Evolutionary conservation across 2,329 filamentous ascomycete species (phyloP), one percentile per base, ranked within the genome.

Genomic region (Penicillium palitans): DNA sequence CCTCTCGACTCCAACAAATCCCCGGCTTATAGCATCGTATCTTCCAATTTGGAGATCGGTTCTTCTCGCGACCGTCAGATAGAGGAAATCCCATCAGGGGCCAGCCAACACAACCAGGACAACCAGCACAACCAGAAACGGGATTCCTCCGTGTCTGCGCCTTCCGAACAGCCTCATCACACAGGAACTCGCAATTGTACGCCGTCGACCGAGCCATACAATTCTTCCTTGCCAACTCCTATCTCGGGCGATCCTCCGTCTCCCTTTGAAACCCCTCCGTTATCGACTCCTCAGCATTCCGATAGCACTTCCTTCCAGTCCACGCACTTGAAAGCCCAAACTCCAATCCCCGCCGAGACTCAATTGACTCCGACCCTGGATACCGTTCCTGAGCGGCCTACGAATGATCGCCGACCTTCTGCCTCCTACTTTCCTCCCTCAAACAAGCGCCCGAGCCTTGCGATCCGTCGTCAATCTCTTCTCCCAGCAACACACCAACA

Each of bases 401-500:
- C 60, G 31, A 53, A 55, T 48, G 58, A 63, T n/a, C 53, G 54
- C n/a, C 51, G 44, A 39, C 57, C 45, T 12, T 58, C 62, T 42
- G 29, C 58, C 10, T 57, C 58, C 37, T 63, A 61, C 47, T 59
- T 52, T 24, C 65, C 53, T 55, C 62, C 56, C 52, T 60, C 48
- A 45, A 70, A 33, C 52, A 70, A 71, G 50, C 74, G 74, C 35
- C 74, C 73, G 17, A 72, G 68, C 45, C 63, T 76, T 50, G 68
- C 69, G 17, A 58, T 69, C 42, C 74, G 76, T 46, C 71, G 73
- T 12, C 76, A 78, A 60, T 78, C 75, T 55, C 68, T 78, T 48
- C 70, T 78, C 39, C 71, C 74, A n/a, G 56, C 68, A 4, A 71
- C 73, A 29, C 74, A 77, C 40, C 75, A 76, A 57, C 67, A 76